These are phyloP conservation scores for Euphorbia tirucalli DNA, from an alignment of 345 rosid genomes.

Conservation along the genomic window DNA sequence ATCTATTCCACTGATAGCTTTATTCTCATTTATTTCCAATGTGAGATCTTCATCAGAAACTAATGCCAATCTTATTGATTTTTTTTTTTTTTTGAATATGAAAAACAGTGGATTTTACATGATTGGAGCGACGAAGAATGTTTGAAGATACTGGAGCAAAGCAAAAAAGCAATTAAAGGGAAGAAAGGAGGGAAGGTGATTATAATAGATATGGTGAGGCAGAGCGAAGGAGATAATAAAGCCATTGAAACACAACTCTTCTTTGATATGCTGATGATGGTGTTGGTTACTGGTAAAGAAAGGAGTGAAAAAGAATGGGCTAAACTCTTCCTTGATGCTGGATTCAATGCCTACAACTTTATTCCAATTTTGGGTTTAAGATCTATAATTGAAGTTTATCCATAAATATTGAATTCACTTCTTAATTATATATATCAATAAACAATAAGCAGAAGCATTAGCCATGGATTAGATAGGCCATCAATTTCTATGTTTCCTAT, in stretches of 20 bases:
- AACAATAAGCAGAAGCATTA: too few species aligned
- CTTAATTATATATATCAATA: too few species aligned
- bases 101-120: constrained; percentile 8
- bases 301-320: constrained; percentile 21
- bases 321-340: neutral
- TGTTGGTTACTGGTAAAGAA: constrained; percentile 3
- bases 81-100: too few species aligned
- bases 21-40: too few species aligned
- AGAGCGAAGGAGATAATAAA: neutral
- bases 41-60: too few species aligned
- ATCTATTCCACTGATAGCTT: too few species aligned
- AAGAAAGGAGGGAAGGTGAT: constrained; percentile 14
- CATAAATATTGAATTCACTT: too few species aligned
- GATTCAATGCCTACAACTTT: neutral
- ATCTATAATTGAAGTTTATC: neutral
- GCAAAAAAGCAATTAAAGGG: constrained; percentile 5
- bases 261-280: constrained; percentile 30
- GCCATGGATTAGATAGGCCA: too few species aligned
- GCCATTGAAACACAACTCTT: constrained; percentile 21
- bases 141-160: neutral
- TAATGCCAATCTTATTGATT: too few species aligned
- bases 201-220: constrained; percentile 6
- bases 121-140: constrained; percentile 14
- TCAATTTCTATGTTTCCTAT: too few species aligned
- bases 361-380: neutral